These are phyloP conservation scores for Trichopus zeylanicus DNA, from an alignment of 116 monocot species.

Conservation along the genomic window DNA sequence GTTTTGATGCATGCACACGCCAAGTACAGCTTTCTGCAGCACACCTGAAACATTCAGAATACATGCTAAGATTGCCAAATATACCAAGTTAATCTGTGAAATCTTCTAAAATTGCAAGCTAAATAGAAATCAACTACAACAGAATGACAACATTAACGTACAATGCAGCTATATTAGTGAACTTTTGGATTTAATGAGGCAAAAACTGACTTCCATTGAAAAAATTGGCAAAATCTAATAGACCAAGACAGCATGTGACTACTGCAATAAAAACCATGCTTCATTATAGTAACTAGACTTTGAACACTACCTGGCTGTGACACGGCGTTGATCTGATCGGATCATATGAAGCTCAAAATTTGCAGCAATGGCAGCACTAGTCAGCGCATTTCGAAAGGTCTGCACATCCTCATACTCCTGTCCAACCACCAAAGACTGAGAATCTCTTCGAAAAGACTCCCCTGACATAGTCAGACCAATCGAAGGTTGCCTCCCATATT, in stretches of 20 bases:
- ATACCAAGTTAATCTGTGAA: neutral
- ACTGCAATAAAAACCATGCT: too few relatives aligned
- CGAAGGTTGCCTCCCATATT: constrained; percentile 9
- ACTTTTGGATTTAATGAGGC: too few relatives aligned
- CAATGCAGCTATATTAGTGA: too few relatives aligned
- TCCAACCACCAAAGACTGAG: constrained; percentile 37
- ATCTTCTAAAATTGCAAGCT: neutral
- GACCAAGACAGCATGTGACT: too few relatives aligned
- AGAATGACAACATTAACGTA: too few relatives aligned
- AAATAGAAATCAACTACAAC: too few relatives aligned
- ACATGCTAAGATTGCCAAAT: neutral
- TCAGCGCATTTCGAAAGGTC: constrained; percentile 43
- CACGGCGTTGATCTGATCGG: constrained; percentile 52
- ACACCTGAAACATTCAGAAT: constrained; percentile 29
- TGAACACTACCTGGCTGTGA: constrained; percentile 37
- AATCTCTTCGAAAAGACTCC: constrained; percentile 28
- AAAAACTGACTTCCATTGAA: too few relatives aligned
- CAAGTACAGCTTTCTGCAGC: constrained; percentile 40
- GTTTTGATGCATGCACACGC: constrained; percentile 47
- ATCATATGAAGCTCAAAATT: constrained; percentile 55
- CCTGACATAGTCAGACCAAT: constrained; percentile 17
- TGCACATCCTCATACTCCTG: constrained; percentile 55
- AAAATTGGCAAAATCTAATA: too few relatives aligned
- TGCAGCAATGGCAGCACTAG: constrained; percentile 44
- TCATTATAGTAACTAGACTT: too few relatives aligned